Base-by-base conservation (phyloP, 495 filamentous ascomycete genomes). In the Lasiosphaeriaceae sp. region DNA sequence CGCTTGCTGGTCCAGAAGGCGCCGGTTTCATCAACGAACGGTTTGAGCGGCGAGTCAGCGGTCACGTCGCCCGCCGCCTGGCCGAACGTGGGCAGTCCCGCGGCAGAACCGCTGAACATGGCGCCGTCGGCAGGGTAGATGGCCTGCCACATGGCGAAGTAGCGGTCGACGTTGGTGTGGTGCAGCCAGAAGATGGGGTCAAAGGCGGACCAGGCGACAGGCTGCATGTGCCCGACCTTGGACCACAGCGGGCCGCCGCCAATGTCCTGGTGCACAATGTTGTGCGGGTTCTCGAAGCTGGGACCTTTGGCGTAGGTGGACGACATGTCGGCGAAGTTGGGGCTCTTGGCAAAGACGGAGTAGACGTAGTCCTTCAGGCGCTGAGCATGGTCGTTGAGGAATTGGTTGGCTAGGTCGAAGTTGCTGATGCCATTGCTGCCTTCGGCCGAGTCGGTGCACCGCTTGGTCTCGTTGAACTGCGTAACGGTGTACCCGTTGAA, bases 131-230 rank as follows among this genome's bases (percentile, higher is more conserved):
- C 63, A n/a, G n/a, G n/a, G 45, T 73, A 60, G 17, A 70, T 50
- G 3, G 64, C 64, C 35, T 71, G 60, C 69, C 66, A 77, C 41
- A 77, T 57, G 16, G 72, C 74, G 29, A 71, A 58, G 23, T 76
- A 60, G 21, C 75, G 74, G 58, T 78, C 77, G 39, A 78, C 62
- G 43, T 79, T 77, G 34, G 69, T 69, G 58, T 72, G 67, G 50
- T 71, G 64, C 22, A 72, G 65, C 63, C 55, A 69, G 63, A 73
- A 73, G 20, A 73, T 57, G 34, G 68, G 44, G 29, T 72, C 68
- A 41, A 71, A 70, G 39, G 58, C 62, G 1, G 65, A 64, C 46
- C 64, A 39, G 17, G 65, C 57, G 14, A 71, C 31, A 23, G 47
- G 55, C 2, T 57, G 47, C 49, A 70, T 68, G 16, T 63, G 55